Conservation (phyloP, 2,329 filamentous ascomycete species). For the Trichoderma sp. region DNA sequence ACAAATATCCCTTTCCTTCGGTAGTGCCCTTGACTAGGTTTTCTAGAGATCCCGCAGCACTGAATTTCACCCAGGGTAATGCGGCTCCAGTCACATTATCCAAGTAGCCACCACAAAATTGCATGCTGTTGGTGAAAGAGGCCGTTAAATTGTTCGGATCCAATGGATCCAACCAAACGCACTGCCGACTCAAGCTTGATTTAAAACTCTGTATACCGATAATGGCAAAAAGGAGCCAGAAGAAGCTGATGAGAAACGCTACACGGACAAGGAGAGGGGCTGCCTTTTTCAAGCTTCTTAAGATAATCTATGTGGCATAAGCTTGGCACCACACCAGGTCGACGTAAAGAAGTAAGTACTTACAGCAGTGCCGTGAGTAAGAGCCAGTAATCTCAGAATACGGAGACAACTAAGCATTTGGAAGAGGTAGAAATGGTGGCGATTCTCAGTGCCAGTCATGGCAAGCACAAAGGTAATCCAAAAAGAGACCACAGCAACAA, state of each 20-base stretch:
- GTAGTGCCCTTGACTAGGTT: constrained; percentile 56
- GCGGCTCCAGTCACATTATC: constrained; percentile 59
- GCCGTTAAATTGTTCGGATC: constrained; percentile 58
- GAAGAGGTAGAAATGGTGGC: constrained; percentile 82
- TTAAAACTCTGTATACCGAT: constrained; percentile 97
- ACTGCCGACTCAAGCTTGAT: constrained; percentile 75
- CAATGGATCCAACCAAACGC: constrained; percentile 73
- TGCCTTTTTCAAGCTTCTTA: constrained; percentile 93
- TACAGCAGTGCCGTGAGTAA: constrained; percentile 92
- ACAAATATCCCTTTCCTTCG: constrained; percentile 81
- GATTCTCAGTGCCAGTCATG: constrained; percentile 68
- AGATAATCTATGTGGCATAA: constrained; percentile 68
- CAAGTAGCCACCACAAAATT: constrained; percentile 87
- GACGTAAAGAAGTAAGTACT: constrained; percentile 38
- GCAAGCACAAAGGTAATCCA: constrained; percentile 86
- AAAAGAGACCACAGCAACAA: constrained; percentile 90
- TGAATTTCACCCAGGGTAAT: constrained; percentile 68
- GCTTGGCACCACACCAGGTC: constrained; percentile 25
- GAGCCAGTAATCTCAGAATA: constrained; percentile 84
- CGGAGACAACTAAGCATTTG: constrained; percentile 95
- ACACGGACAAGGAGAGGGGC: constrained; percentile 90
- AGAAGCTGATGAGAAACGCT: constrained; percentile 92
- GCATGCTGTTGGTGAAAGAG: constrained; percentile 65
- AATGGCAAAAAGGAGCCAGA: constrained; percentile 97
- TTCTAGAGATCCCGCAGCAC: constrained; percentile 42